Evolutionary conservation across 176 grass and related monocot genomes (phyloP).

Genomic region (Cenchrus fungigraminus): DNA sequence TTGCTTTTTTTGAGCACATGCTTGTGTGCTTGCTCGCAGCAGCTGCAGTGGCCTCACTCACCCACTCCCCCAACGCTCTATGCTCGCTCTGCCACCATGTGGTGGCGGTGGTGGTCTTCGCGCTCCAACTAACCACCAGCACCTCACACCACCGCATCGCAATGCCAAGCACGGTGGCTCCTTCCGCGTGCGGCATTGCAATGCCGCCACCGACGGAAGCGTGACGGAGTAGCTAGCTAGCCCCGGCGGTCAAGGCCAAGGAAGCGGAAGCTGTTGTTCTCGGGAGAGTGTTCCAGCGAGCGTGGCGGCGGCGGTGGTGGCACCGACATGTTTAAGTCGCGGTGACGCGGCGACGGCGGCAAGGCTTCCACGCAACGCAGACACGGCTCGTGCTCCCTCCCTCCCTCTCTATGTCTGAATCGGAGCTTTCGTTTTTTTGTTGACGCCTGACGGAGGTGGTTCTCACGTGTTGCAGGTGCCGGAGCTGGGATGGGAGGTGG

Average conservation of each 20-base stretch:
- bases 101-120: not conserved
- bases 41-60: not conserved
- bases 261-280: not conserved
- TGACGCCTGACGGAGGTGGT: conserved; percentile 28
- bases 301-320: not conserved
- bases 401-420: not conserved
- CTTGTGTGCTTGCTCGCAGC: not conserved
- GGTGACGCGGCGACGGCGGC: conserved; percentile 72
- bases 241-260: not conserved
- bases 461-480: conserved; percentile 52
- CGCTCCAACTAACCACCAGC: conserved; percentile 35
- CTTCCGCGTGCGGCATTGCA: conserved; percentile 54
- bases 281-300: not conserved
- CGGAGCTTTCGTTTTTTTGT: not conserved
- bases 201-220: conserved; percentile 33
- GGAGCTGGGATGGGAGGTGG: conserved; percentile 62
- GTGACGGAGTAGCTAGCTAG: conserved; percentile 8
- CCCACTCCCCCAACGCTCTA: conserved; percentile 28
- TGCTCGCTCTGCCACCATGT: conserved; percentile 55
- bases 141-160: conserved; percentile 24
- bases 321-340: conserved; percentile 84
- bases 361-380: conserved; percentile 85
- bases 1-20: too few relatives aligned
- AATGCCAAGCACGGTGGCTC: conserved; percentile 25
- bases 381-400: conserved; percentile 8